These are phyloP conservation scores for Juglanconis juglandina DNA, from an alignment of 2,329 filamentous ascomycete genomes.

Conservation along the genomic window DNA sequence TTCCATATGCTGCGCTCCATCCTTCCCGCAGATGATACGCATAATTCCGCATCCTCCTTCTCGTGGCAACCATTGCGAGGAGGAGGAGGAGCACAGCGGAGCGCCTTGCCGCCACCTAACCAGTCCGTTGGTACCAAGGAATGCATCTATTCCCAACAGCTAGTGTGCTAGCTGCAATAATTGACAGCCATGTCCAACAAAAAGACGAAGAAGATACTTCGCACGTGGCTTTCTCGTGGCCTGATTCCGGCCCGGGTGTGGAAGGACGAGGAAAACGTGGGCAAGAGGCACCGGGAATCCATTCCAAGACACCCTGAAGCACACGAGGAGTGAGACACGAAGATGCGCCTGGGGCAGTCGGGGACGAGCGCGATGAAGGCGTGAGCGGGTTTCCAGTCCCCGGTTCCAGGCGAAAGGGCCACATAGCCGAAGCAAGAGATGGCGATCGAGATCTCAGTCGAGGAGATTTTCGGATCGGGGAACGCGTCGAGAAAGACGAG, in stretches of 20 bases:
- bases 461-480: neutral
- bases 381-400: neutral
- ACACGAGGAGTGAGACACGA: constrained; percentile 11
- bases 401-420: neutral
- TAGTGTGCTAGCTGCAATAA: constrained; percentile 19
- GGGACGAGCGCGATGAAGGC: neutral
- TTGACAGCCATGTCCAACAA: constrained; percentile 25
- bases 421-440: neutral
- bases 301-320: constrained; percentile 5
- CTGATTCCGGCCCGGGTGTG: constrained; percentile 3
- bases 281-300: neutral
- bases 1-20: neutral
- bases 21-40: neutral
- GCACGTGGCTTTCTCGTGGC: constrained; percentile 20
- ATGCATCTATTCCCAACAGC: constrained; percentile 15
- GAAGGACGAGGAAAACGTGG: constrained; percentile 4
- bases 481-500: neutral
- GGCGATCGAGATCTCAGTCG: neutral
- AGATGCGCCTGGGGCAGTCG: neutral
- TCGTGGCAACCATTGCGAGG: constrained; percentile 7
- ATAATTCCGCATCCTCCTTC: constrained; percentile 1
- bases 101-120: constrained; percentile 7
- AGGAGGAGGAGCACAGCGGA: constrained; percentile 1
- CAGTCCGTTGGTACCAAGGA: constrained; percentile 13
- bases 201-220: neutral